Percentiles rank a stretch among this genome's conserved stretches.
Evolutionary conservation across 2,329 filamentous ascomycete genomes (phyloP).

Genomic region (Teratosphaeria nubilosa): DNA sequence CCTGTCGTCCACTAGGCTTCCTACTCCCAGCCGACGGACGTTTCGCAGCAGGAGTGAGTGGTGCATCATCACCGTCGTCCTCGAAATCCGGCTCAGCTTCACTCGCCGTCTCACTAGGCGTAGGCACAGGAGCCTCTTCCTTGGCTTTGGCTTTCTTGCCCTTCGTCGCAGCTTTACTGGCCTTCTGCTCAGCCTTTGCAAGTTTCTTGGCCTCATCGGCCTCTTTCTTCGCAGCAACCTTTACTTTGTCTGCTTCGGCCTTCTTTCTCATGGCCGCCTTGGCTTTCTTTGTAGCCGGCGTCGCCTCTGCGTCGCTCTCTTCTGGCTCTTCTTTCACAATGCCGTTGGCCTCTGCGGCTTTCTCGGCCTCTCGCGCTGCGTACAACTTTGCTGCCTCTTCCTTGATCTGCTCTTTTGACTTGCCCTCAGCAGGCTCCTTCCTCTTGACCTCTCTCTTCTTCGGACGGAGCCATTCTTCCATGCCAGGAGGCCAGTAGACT

Average conservation of each 20-base stretch:
- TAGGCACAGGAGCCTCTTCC: constrained; percentile 30
- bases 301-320: constrained; percentile 23
- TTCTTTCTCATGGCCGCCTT: constrained; percentile 24
- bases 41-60: constrained; percentile 3
- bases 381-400: constrained; percentile 19
- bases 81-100: constrained; percentile 29
- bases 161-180: constrained; percentile 15
- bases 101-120: constrained; percentile 28
- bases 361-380: constrained; percentile 15
- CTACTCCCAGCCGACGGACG: neutral
- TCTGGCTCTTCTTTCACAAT: neutral
- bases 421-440: constrained; percentile 33
- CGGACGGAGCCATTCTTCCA: constrained; percentile 82
- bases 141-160: constrained; percentile 12
- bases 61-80: constrained; percentile 17
- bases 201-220: constrained; percentile 8
- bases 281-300: constrained; percentile 30
- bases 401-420: constrained; percentile 23
- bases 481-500: constrained; percentile 83
- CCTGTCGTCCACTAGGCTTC: constrained; percentile 2
- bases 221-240: constrained; percentile 16
- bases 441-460: constrained; percentile 60
- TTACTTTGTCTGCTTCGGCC: constrained; percentile 21
- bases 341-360: constrained; percentile 4
- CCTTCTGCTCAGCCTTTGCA: constrained; percentile 19